Percentiles rank a stretch among this genome's conserved stretches.
These are phyloP conservation scores for Acrodontium crateriforme DNA, from an alignment of 2,329 filamentous ascomycete species.

Conservation along the genomic window DNA sequence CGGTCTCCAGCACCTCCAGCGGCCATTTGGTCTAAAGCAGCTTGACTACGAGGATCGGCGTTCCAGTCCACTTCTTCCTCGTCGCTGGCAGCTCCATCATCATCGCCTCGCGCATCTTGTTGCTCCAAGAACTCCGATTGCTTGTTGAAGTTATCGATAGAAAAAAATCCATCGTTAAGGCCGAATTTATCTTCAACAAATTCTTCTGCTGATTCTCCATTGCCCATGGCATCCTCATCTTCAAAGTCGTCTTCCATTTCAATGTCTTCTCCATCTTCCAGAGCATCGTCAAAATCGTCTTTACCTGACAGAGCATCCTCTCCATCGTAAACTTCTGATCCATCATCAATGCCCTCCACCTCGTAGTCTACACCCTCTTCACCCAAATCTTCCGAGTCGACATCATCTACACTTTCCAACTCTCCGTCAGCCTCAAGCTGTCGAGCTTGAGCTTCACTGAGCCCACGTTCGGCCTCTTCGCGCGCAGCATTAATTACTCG, in stretches of 20 bases:
- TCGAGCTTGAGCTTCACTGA: conserved; percentile 23
- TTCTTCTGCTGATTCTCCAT: conserved; percentile 32
- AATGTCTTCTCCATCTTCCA: conserved; percentile 26
- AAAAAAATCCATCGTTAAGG: conserved; percentile 96
- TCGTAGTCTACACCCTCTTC: conserved; percentile 23
- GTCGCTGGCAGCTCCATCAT: conserved; percentile 61
- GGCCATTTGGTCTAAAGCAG: conserved; percentile 13
- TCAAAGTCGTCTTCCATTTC: conserved; percentile 16
- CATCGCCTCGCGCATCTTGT: conserved; percentile 65
- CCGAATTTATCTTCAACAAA: conserved; percentile 64
- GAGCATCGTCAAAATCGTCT: conserved; percentile 24
- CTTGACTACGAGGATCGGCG: conserved; percentile 49
- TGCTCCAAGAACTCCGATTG: conserved; percentile 82
- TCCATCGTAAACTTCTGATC: conserved; percentile 26
- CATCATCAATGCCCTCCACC: conserved; percentile 18
- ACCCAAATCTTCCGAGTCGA: conserved; percentile 23
- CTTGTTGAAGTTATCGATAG: conserved; percentile 92
- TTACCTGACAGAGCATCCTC: no score
- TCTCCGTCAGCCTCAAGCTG: conserved; percentile 21
- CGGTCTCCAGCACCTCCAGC: no score
- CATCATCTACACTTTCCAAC: conserved; percentile 19
- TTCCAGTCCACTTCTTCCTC: conserved; percentile 86
- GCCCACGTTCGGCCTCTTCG: conserved; percentile 38
- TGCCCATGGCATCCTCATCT: conserved; percentile 33
- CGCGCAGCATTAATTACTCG: conserved; percentile 59